Evolutionary conservation across 2,329 filamentous ascomycete species (phyloP).

Genomic region (Parascedosporium putredinis): DNA sequence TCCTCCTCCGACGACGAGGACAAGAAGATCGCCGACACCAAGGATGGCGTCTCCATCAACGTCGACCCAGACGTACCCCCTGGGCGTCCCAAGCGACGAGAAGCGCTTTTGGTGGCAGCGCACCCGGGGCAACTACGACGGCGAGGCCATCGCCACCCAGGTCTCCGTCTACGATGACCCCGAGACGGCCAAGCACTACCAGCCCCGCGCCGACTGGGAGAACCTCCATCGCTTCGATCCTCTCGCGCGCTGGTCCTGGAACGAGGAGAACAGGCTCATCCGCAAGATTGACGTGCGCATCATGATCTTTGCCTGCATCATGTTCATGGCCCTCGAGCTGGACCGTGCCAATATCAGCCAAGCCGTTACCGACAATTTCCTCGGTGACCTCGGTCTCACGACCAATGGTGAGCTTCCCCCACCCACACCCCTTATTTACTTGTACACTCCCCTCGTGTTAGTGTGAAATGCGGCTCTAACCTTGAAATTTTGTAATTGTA

Average conservation of each 20-base stretch:
- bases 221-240: conserved; percentile 38
- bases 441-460: too few relatives aligned
- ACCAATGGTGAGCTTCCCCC: conserved; percentile 28
- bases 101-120: conserved; percentile 25
- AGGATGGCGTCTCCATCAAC: neutral
- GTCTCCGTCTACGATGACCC: conserved; percentile 27
- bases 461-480: too few relatives aligned
- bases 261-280: conserved; percentile 25
- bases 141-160: conserved; percentile 26
- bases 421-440: too few relatives aligned
- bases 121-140: conserved; percentile 10
- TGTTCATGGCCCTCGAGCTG: conserved; percentile 33
- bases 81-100: conserved; percentile 19
- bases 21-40: neutral
- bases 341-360: conserved; percentile 37
- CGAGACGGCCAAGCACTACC: conserved; percentile 23
- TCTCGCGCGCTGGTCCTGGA: conserved; percentile 29
- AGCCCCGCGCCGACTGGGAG: conserved; percentile 22
- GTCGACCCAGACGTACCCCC: conserved; percentile 12
- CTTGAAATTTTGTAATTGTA: too few relatives aligned
- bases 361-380: conserved; percentile 37
- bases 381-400: conserved; percentile 29
- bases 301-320: conserved; percentile 36
- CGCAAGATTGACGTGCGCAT: conserved; percentile 30
- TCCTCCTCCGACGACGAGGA: neutral